Evolutionary conservation across 495 filamentous ascomycete species (phyloP), one percentile per base, ranked within the genome.

Genomic region (Podospora conica): DNA sequence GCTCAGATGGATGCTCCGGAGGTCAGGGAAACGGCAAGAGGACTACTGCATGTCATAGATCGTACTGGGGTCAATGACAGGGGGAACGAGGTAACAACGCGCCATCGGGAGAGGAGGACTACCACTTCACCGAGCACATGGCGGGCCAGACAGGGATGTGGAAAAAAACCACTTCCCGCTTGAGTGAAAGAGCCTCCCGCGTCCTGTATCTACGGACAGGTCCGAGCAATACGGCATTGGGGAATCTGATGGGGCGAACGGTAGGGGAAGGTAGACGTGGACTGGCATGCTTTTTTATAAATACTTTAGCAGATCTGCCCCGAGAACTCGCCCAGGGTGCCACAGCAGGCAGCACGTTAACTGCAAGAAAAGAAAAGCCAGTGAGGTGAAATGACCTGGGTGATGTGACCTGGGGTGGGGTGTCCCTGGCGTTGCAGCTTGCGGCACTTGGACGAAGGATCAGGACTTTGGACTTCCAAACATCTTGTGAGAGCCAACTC

Each of bases 41-140:
- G 57, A 28, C 59, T 68, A 63, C 70, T 63, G 69, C 71, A 72
- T 73, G 69, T 71, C 73, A 74, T 71, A 65, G 74, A 66, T 67
- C 62, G 58, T 28, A 25, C 63, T 56, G 55, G 65, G 63, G 58
- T 62, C 63, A 57, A 63, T 25, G 66, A 70, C 63, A 59, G 58
- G 70, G 66, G 24, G 55, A 66, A 65, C 55, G 53, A 64, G 53
- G 56, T 54, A 69, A 61, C 53, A 61, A 66, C 63, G 65, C 63
- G 55, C 25, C 61, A 65, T 71, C 72, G 70, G 71, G 63, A 66
- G 31, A 64, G 56, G 60, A 66, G 31, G 54, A 31, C 25, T 12
- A 18, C 64, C 70, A 60, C 69, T 58, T 67, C 66, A 58, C 64
- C 63, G 60, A 56, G n/a, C 21, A 68, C 55, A 61, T 20, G 40